These are phyloP conservation scores for Psilocybe azurescens DNA, from an alignment of 768 basidiomycete genomes.

Conservation along the genomic window DNA sequence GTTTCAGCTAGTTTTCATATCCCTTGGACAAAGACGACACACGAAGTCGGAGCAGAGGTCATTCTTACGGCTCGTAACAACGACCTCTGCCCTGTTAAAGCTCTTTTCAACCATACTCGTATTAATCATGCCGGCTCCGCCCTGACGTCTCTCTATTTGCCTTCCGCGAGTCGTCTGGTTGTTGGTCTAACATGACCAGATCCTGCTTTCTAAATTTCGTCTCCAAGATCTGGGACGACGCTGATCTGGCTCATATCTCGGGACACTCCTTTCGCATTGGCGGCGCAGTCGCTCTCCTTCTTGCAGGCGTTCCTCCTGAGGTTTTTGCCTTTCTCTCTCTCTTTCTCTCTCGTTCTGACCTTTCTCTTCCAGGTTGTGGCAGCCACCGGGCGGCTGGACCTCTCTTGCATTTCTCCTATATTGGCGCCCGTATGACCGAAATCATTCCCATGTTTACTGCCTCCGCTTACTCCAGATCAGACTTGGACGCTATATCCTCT, in stretches of 20 bases:
- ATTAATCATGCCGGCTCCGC: not conserved
- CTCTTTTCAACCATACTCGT: slow-evolving; percentile 10
- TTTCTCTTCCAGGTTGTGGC: not conserved
- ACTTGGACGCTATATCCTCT: not conserved
- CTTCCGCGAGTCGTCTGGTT: not conserved
- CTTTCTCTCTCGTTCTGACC: not conserved
- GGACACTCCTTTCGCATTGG: slow-evolving; percentile 42
- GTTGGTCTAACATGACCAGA: slow-evolving; percentile 5
- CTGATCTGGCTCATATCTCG: slow-evolving; percentile 11
- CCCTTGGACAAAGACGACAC: slow-evolving; percentile 38
- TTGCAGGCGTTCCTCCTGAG: slow-evolving; percentile 33
- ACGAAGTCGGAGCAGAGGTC: slow-evolving; percentile 15
- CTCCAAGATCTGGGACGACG: not conserved
- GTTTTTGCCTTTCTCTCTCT: slow-evolving; percentile 9
- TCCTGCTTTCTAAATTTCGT: slow-evolving; percentile 1
- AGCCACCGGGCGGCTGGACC: slow-evolving; percentile 7
- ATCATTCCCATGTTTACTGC: slow-evolving; percentile 1
- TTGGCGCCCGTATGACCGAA: slow-evolving; percentile 1
- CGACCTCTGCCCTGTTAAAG: slow-evolving; percentile 7
- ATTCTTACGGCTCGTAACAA: slow-evolving; percentile 17
- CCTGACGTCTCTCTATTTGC: not conserved
- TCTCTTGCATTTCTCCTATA: slow-evolving; percentile 10
- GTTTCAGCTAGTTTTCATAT: slow-evolving; percentile 26
- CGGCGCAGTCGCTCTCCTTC: slow-evolving; percentile 34
- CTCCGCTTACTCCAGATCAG: not conserved